Conservation (phyloP, 2,329 filamentous ascomycete species). For the Aspergillus cejpii region DNA sequence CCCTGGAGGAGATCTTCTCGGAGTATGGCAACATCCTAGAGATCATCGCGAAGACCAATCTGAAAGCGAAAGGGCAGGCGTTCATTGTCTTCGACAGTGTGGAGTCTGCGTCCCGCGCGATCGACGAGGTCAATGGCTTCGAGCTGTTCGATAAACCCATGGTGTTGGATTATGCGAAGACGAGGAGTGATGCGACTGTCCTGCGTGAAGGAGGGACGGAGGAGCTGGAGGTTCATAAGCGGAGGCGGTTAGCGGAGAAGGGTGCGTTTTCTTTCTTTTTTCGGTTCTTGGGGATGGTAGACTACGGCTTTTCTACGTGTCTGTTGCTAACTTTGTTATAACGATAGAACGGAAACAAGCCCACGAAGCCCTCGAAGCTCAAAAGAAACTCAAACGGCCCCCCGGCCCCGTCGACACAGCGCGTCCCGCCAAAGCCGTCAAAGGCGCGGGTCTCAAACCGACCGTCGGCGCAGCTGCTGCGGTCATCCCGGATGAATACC, state of each 20-base stretch:
- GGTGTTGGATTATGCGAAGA: slow-evolving; percentile 72
- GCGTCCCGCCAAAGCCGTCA: slow-evolving; percentile 64
- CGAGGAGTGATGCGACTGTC: slow-evolving; percentile 81
- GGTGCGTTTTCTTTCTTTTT: slow-evolving; percentile 47
- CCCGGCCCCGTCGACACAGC: slow-evolving; percentile 42
- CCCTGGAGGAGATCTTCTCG: slow-evolving; percentile 70
- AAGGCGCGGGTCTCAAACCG: slow-evolving; percentile 68
- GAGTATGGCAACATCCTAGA: slow-evolving; percentile 84
- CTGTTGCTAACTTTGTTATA: too few relatives aligned
- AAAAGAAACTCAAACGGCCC: slow-evolving; percentile 66
- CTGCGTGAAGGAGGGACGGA: slow-evolving; percentile 64
- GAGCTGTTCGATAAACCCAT: slow-evolving; percentile 89
- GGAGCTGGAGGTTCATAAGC: slow-evolving; percentile 83
- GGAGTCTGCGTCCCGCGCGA: slow-evolving; percentile 71
- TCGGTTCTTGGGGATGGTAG: neutral
- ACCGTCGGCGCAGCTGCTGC: slow-evolving; percentile 60
- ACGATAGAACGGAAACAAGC: slow-evolving; percentile 77
- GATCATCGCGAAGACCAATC: slow-evolving; percentile 78
- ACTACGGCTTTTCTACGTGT: too few relatives aligned
- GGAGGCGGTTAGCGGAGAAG: slow-evolving; percentile 78
- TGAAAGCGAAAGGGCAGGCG: slow-evolving; percentile 90
- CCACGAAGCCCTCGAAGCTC: slow-evolving; percentile 67
- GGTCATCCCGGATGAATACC: slow-evolving; percentile 92
- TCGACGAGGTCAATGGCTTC: slow-evolving; percentile 87
- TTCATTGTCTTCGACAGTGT: slow-evolving; percentile 83